Evolutionary conservation across 352 stramenopile genomes (phyloP).

Genomic region (Globisporangium solare): DNA sequence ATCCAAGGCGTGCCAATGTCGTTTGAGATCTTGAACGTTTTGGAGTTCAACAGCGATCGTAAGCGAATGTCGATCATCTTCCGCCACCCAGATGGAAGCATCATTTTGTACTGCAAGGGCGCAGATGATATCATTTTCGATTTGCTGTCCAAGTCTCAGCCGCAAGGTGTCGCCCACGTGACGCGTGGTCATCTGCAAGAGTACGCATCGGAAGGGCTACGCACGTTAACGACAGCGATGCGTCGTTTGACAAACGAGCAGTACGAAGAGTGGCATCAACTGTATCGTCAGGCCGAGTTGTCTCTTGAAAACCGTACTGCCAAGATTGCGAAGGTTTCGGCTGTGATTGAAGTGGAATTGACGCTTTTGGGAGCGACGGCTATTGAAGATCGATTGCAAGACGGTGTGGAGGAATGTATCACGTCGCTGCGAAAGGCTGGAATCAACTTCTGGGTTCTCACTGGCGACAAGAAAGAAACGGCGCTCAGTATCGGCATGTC

Average conservation of each 20-base stretch:
- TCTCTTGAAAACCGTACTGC: constrained; percentile 65
- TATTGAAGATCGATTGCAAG: constrained; percentile 92
- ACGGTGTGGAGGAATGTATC: constrained; percentile 92
- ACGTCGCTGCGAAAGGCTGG: constrained; percentile 88
- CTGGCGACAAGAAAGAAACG: constrained; percentile 89
- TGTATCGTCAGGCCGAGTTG: constrained; percentile 73
- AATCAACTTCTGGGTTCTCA: constrained; percentile 97
- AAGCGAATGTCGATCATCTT: constrained; percentile 99
- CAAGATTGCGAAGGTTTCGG: constrained; percentile 73
- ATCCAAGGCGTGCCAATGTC: constrained; percentile 66
- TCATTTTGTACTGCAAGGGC: constrained; percentile 83
- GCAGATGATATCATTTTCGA: constrained; percentile 83
- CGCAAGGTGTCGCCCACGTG: constrained; percentile 74
- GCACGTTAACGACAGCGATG: constrained; percentile 73
- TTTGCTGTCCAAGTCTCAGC: constrained; percentile 52
- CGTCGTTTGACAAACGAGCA: constrained; percentile 59
- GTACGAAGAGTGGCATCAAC: constrained; percentile 67
- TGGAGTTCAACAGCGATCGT: constrained; percentile 97
- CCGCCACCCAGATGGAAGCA: constrained; percentile 59
- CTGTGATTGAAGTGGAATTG: constrained; percentile 84
- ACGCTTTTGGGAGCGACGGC: constrained; percentile 87
- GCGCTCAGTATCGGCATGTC: constrained; percentile 87
- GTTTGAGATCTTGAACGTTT: constrained; percentile 94
- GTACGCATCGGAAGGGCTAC: constrained; percentile 72
- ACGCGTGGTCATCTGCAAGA: constrained; percentile 81